Percentiles rank a stretch among this genome's conserved stretches.
phyloP scores from a whole-genome alignment of 768 basidiomycete genomes.

The Lactifluus rugatus region DNA sequence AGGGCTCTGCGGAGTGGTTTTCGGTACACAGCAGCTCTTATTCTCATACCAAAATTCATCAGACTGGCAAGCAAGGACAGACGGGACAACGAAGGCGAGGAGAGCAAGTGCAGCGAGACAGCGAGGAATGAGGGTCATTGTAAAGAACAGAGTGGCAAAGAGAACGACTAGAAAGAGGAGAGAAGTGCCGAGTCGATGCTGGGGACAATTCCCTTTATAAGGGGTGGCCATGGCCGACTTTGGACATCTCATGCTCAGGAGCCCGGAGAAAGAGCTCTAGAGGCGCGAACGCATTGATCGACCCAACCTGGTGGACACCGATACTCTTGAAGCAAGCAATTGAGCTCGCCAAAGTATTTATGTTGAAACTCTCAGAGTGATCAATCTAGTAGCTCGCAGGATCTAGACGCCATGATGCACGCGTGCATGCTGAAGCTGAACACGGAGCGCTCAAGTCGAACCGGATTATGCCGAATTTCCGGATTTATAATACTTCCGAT shows the following conservation, averaged over 20 bases:
- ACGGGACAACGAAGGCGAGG: constrained; percentile 9
- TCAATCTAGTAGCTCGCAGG: too few species aligned
- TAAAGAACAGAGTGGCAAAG: constrained; percentile 22
- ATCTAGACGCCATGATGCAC: too few species aligned
- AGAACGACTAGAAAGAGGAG: constrained; percentile 16
- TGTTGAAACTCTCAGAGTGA: too few species aligned
- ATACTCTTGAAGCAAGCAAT: not conserved
- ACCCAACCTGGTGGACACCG: not conserved
- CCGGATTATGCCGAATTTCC: too few species aligned
- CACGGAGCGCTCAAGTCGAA: too few species aligned
- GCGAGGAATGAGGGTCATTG: constrained; percentile 30
- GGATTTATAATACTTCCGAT: too few species aligned
- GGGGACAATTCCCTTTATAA: not conserved
- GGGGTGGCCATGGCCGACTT: not conserved
- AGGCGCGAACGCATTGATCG: not conserved
- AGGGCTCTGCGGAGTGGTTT: constrained; percentile 27
- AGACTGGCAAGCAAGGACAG: constrained; percentile 24
- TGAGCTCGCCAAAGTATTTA: not conserved
- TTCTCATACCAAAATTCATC: constrained; percentile 14
- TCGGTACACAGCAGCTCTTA: constrained; percentile 13
- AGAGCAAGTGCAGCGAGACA: not conserved
- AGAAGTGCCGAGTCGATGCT: too few species aligned
- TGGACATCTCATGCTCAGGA: too few species aligned
- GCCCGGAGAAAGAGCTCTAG: too few species aligned
- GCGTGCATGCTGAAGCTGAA: too few species aligned